These are phyloP conservation scores for Termitomyces sp. DNA, from an alignment of 768 basidiomycete species.

Conservation along the genomic window DNA sequence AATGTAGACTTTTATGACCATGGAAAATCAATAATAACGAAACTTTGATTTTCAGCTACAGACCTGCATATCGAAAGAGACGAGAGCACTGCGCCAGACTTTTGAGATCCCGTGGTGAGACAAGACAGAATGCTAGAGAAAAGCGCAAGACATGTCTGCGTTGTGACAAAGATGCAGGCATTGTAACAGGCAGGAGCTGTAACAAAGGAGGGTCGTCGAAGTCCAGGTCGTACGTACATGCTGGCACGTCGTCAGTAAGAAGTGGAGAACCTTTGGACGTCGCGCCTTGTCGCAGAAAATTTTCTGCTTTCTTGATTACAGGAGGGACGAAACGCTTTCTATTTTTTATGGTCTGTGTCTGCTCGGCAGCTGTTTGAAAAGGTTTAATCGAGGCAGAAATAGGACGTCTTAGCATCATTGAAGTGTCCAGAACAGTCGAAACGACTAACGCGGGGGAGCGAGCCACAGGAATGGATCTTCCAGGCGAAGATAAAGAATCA, in stretches of 20 bases:
- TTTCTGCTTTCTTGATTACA: conserved; percentile 9
- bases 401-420: not conserved
- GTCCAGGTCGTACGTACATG: conserved; percentile 26
- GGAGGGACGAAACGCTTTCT: conserved; percentile 28
- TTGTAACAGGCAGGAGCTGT: conserved; percentile 35
- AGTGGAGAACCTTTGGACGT: not conserved
- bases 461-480: not conserved
- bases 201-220: conserved; percentile 20
- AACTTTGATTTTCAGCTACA: conserved; percentile 11
- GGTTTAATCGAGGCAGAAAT: not conserved
- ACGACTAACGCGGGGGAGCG: not conserved
- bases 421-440: not conserved
- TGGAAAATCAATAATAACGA: conserved; percentile 3
- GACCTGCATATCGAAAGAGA: conserved; percentile 61
- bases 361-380: not conserved
- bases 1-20: conserved; percentile 47
- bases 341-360: not conserved
- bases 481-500: not conserved
- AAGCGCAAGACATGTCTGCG: conserved; percentile 49
- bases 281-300: not conserved
- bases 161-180: conserved; percentile 57
- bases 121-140: conserved; percentile 47
- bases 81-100: conserved; percentile 51
- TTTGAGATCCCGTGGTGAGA: conserved; percentile 39
- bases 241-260: not conserved